Evolutionary conservation across 2,329 filamentous ascomycete genomes (phyloP).

Genomic region (Amauroascus verrucosus): DNA sequence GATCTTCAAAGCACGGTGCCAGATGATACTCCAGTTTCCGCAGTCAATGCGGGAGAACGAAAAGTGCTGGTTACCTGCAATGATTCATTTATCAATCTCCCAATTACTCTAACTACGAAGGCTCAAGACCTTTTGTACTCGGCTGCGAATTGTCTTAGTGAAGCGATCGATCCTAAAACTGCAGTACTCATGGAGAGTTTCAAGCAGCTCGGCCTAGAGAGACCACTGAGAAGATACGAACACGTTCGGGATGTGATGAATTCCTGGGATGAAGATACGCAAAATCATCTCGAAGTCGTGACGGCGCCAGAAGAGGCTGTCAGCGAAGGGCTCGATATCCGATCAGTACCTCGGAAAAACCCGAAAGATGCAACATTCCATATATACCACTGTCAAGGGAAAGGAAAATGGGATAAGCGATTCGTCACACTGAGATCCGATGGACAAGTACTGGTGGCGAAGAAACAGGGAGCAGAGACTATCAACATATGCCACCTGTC

Average conservation of each 20-base stretch:
- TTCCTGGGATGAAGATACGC: conserved; percentile 75
- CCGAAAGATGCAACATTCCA: conserved; percentile 59
- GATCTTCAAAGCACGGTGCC: conserved; percentile 35
- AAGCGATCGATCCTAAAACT: conserved; percentile 52
- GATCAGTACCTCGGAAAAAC: conserved; percentile 52
- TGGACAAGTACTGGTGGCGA: conserved; percentile 62
- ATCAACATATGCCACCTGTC: conserved; percentile 70
- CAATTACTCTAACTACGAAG: conserved; percentile 64
- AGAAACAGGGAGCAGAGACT: conserved; percentile 58
- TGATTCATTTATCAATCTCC: conserved; percentile 58
- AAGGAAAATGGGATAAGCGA: conserved; percentile 81
- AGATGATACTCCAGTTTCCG: conserved; percentile 68
- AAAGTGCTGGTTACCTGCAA: conserved; percentile 63
- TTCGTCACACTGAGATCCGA: conserved; percentile 62
- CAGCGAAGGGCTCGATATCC: conserved; percentile 51
- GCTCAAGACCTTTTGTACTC: conserved; percentile 61
- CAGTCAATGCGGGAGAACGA: conserved; percentile 68
- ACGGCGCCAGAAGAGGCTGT: conserved; percentile 45
- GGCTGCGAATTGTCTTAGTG: conserved; percentile 53
- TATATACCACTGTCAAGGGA: conserved; percentile 69
- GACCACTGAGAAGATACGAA: conserved; percentile 76
- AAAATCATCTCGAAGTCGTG: conserved; percentile 62
- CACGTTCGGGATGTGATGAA: conserved; percentile 78
- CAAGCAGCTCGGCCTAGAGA: conserved; percentile 62
- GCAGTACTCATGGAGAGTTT: conserved; percentile 73